These are phyloP conservation scores for Phytophthora meadii DNA, from an alignment of 352 stramenopile species.

Conservation along the genomic window DNA sequence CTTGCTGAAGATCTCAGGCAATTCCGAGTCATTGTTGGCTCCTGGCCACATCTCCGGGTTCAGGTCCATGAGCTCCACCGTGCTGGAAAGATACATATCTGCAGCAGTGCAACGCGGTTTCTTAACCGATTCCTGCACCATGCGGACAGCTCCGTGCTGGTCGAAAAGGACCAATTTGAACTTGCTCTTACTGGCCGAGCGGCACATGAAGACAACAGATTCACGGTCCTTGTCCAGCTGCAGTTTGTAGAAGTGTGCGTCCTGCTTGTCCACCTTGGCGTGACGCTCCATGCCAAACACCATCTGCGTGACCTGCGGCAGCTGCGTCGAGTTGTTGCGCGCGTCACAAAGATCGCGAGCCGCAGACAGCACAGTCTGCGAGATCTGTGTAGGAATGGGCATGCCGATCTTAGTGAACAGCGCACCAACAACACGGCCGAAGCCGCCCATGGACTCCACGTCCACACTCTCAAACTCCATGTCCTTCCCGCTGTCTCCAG, in stretches of 20 bases:
- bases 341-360: constrained; percentile 80
- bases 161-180: constrained; percentile 92
- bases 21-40: constrained; percentile 65
- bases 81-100: constrained; percentile 88
- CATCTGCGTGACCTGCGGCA: constrained; percentile 67
- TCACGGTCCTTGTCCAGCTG: constrained; percentile 74
- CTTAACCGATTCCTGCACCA: constrained; percentile 87
- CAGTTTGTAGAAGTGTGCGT: constrained; percentile 89
- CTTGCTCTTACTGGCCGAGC: constrained; percentile 85
- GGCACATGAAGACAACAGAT: constrained; percentile 85
- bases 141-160: constrained; percentile 72
- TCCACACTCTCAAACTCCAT: constrained; percentile 85
- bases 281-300: constrained; percentile 76
- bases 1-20: constrained; percentile 88
- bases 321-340: constrained; percentile 69
- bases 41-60: constrained; percentile 78
- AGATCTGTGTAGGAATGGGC: constrained; percentile 90
- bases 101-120: constrained; percentile 82
- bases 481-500: constrained; percentile 73
- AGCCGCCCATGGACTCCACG: constrained; percentile 85
- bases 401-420: constrained; percentile 92
- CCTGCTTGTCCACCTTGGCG: constrained; percentile 87
- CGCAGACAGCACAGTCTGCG: constrained; percentile 80
- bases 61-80: constrained; percentile 89
- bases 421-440: constrained; percentile 83